These are phyloP conservation scores for Ogataea siamensis DNA, from an alignment of 805 yeast species.

Conservation along the genomic window DNA sequence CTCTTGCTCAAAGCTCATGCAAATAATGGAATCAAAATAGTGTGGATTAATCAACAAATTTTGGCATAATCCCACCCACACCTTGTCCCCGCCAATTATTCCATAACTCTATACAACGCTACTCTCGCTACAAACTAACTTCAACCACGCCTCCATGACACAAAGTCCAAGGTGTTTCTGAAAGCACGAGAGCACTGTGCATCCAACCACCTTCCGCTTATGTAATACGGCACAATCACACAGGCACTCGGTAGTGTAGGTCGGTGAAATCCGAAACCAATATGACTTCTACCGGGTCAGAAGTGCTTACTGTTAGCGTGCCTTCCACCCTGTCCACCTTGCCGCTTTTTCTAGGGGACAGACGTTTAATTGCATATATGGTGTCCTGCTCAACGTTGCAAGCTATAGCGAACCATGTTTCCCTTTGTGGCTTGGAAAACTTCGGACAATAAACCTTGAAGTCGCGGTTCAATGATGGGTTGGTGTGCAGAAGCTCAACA, in stretches of 20 bases:
- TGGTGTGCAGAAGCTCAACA: slow-evolving; percentile 54
- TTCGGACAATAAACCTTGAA: slow-evolving; percentile 72
- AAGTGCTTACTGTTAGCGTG: neutral
- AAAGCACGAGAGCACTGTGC: no score
- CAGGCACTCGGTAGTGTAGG: slow-evolving; percentile 31
- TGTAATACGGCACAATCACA: no score
- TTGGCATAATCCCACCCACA: no score
- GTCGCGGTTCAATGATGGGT: slow-evolving; percentile 48
- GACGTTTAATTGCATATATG: slow-evolving; percentile 67
- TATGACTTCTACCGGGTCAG: slow-evolving; percentile 40
- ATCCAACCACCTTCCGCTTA: no score
- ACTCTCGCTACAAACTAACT: no score
- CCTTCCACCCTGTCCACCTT: slow-evolving; percentile 35
- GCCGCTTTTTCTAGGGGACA: slow-evolving; percentile 51
- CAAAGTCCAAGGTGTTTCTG: no score
- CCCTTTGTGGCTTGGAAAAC: slow-evolving; percentile 89
- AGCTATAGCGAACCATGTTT: slow-evolving; percentile 83
- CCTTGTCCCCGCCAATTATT: no score
- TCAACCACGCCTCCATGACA: no score
- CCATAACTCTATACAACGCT: no score
- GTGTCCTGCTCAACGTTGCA: slow-evolving; percentile 50
- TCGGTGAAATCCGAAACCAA: slow-evolving; percentile 69
- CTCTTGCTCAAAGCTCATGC: slow-evolving; percentile 9
- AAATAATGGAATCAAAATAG: neutral
- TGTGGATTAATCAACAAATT: no score